Evolutionary conservation across 2,329 filamentous ascomycete genomes (phyloP), one percentile per base, ranked within the genome.

Genomic region (Zymoseptoria crescenta): DNA sequence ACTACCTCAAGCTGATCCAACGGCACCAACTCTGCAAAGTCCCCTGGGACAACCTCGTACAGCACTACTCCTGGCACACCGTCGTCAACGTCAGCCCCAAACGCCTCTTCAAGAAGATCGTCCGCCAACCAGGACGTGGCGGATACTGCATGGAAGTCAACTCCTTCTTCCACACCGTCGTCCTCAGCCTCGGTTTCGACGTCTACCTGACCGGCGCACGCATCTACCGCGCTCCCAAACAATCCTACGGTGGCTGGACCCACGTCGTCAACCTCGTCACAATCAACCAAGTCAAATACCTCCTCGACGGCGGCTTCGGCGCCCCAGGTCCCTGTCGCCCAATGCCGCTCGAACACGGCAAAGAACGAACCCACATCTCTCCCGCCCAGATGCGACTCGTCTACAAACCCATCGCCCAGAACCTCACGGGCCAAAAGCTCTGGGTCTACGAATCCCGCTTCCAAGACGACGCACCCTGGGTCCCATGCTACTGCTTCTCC

Each of bases 141-240:
- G 83, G 83, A 2, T 84, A 84, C 61, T 85, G 83, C 68, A 83
- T 85, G 80, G 82, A 85, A 70, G 82, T 78, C 58, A 83, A 83
- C 52, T 70, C 72, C 6, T 69, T 85, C 48, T 80, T 84, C 61
- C 77, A 76, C n/a, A 75, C 74, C 6, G 70, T 85, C 16, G 67
- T 85, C 50, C 72, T 75, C 51, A 78, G 75, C 0, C 68, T 85
- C 27, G 81, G 81, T 0, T 84, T 80, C 65, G 67, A 67, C 19
- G 58, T 76, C 30, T 76, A 74, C 59, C 70, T 73, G 48, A 72
- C 69, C 10, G 77, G 76, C 4, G 72, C 68, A 1, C 69, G 76
- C 2, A 75, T 79, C 45, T 73, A 67, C 28, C 65, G 59, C 4
- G 49, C 57, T 7, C 41, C 30, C 3, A 57, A 21, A 45, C 49